Evolutionary conservation across 495 filamentous ascomycete species (phyloP).

Genomic region (Xylaria castorea): DNA sequence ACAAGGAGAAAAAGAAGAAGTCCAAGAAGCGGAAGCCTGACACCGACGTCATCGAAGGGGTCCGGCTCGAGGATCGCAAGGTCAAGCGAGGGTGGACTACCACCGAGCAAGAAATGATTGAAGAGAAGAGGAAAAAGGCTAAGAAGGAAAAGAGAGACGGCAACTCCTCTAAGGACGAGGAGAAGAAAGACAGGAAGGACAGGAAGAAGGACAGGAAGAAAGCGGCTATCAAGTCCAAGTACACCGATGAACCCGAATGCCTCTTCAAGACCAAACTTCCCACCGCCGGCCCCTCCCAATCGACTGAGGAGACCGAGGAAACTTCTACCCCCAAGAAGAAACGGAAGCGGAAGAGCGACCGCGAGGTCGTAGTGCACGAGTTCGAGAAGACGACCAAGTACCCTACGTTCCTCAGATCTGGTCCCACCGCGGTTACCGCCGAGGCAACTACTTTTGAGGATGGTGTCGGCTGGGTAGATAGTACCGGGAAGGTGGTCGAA

Average conservation of each 20-base stretch:
- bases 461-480: slow-evolving; percentile 88
- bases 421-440: slow-evolving; percentile 38
- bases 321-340: slow-evolving; percentile 60
- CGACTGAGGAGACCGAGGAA: slow-evolving; percentile 51
- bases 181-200: slow-evolving; percentile 59
- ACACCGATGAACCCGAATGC: slow-evolving; percentile 77
- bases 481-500: slow-evolving; percentile 77
- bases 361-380: slow-evolving; percentile 75
- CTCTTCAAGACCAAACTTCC: slow-evolving; percentile 85
- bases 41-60: slow-evolving; percentile 68
- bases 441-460: slow-evolving; percentile 66
- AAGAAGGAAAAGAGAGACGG: slow-evolving; percentile 43
- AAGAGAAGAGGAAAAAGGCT: slow-evolving; percentile 51
- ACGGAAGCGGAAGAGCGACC: slow-evolving; percentile 56
- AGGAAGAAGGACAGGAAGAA: slow-evolving; percentile 52
- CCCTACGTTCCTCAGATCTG: slow-evolving; percentile 73
- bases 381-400: slow-evolving; percentile 80
- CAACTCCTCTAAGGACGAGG: slow-evolving; percentile 44
- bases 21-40: slow-evolving; percentile 71
- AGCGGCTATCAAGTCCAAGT: slow-evolving; percentile 70
- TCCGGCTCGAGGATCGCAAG: slow-evolving; percentile 75
- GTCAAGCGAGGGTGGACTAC: slow-evolving; percentile 94
- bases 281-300: slow-evolving; percentile 44
- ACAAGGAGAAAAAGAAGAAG: slow-evolving; percentile 46
- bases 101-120: slow-evolving; percentile 59